A percentile compares a stretch with the other conserved stretches of the same genome.
Conservation (phyloP, 169 alveolate species). For the Cryptosporidium ubiquitum region DNA sequence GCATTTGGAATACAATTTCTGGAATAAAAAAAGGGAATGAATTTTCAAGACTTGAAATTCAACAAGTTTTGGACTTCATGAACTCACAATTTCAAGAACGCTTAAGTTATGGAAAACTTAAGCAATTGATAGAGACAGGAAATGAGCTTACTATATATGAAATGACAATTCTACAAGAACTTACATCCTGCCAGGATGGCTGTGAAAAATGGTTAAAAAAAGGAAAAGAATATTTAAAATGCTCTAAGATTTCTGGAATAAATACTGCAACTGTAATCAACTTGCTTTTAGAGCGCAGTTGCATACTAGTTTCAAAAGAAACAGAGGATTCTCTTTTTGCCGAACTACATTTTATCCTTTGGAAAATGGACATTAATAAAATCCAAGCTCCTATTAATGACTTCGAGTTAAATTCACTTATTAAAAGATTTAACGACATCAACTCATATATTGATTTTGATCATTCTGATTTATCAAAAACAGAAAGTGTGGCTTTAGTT, state of each 20-base stretch:
- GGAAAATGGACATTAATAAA: slow-evolving; percentile 59
- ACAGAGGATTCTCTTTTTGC: slow-evolving; percentile 51
- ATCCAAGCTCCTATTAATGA: slow-evolving; percentile 47
- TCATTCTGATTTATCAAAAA: not conserved
- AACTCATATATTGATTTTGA: not conserved
- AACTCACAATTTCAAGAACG: slow-evolving; percentile 16
- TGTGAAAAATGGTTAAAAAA: slow-evolving; percentile 66
- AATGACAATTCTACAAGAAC: slow-evolving; percentile 39
- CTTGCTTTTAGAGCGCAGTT: slow-evolving; percentile 35
- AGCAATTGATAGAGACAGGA: slow-evolving; percentile 44
- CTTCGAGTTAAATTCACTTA: not conserved
- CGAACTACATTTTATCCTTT: slow-evolving; percentile 26
- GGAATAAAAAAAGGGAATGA: slow-evolving; percentile 54
- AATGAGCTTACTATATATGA: slow-evolving; percentile 70
- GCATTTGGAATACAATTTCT: slow-evolving; percentile 49
- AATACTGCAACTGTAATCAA: not conserved
- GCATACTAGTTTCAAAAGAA: slow-evolving; percentile 21
- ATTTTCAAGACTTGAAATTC: slow-evolving; percentile 22
- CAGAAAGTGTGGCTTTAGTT: not conserved
- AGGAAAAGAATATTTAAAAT: slow-evolving; percentile 27
- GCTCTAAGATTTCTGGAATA: slow-evolving; percentile 15
- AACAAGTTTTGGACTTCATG: slow-evolving; percentile 21
- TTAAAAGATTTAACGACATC: not conserved
- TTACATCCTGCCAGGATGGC: slow-evolving; percentile 22
- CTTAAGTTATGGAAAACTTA: slow-evolving; percentile 34